These are phyloP conservation scores for Penicillium goetzii DNA, from an alignment of 495 filamentous ascomycete species.

Conservation along the genomic window DNA sequence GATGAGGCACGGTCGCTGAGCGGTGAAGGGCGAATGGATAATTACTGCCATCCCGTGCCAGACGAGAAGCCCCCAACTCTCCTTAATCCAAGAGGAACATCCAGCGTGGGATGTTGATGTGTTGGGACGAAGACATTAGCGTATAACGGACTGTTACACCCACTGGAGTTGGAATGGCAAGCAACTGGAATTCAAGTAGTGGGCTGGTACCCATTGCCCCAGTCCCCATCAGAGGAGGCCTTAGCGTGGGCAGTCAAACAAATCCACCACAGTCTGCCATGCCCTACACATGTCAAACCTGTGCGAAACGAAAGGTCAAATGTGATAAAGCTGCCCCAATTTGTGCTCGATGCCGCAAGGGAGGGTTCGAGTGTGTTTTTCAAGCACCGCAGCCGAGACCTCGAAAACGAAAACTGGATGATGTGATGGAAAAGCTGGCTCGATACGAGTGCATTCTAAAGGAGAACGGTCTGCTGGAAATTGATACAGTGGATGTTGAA, in stretches of 20 bases:
- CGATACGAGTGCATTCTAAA: constrained; percentile 28
- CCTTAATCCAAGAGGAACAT: not conserved
- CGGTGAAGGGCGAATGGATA: not conserved
- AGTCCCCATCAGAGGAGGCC: constrained; percentile 9
- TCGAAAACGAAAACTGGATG: constrained; percentile 19
- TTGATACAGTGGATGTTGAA: constrained; percentile 9
- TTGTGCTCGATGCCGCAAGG: constrained; percentile 43
- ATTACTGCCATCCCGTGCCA: not conserved
- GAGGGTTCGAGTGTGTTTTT: constrained; percentile 22
- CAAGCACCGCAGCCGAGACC: constrained; percentile 15
- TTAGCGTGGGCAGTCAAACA: not conserved
- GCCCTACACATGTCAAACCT: constrained; percentile 38
- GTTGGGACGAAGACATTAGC: not conserved
- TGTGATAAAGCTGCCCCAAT: constrained; percentile 47
- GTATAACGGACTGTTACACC: constrained; percentile 5
- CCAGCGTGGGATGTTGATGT: not conserved
- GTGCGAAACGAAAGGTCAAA: constrained; percentile 50
- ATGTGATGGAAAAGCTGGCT: constrained; percentile 20
- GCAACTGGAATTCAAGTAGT: constrained; percentile 2
- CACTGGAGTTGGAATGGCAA: constrained; percentile 5
- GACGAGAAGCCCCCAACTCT: not conserved
- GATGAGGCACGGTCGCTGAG: not conserved
- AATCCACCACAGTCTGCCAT: constrained; percentile 2
- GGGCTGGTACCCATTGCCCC: constrained; percentile 24
- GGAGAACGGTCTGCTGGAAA: constrained; percentile 24